phyloP scores from a whole-genome alignment of 2,329 filamentous ascomycete species.

The Exophiala sideris region DNA sequence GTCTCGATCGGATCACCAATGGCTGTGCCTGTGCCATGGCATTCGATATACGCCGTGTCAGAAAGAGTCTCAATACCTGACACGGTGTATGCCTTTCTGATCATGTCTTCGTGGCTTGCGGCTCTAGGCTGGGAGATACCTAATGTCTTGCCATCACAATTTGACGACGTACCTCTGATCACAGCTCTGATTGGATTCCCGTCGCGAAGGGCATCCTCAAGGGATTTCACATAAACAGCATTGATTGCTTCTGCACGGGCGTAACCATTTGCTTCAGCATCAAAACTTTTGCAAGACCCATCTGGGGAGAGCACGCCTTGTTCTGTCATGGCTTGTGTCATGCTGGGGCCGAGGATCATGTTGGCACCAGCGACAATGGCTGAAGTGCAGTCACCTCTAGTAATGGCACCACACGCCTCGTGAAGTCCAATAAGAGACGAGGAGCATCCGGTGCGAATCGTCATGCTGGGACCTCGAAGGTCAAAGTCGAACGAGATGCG shows the following conservation, averaged over 20 bases:
- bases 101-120: slow-evolving; percentile 4
- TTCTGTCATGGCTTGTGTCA: slow-evolving; percentile 29
- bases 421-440: slow-evolving; percentile 22
- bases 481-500: slow-evolving; percentile 32
- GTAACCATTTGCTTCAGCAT: slow-evolving; percentile 24
- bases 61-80: slow-evolving; percentile 26
- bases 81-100: slow-evolving; percentile 1
- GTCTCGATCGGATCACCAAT: slow-evolving; percentile 28
- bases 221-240: slow-evolving; percentile 2
- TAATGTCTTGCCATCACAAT: slow-evolving; percentile 4
- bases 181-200: slow-evolving; percentile 7
- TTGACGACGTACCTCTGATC: not conserved
- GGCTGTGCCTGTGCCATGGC: slow-evolving; percentile 31
- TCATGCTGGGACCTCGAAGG: slow-evolving; percentile 33
- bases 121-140: slow-evolving; percentile 2
- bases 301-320: slow-evolving; percentile 25
- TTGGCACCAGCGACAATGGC: slow-evolving; percentile 15
- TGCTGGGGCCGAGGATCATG: slow-evolving; percentile 8
- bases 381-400: slow-evolving; percentile 17
- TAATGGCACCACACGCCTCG: slow-evolving; percentile 26
- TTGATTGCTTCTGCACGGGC: slow-evolving; percentile 10
- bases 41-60: slow-evolving; percentile 28
- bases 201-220: slow-evolving; percentile 7
- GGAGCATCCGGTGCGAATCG: slow-evolving; percentile 1
- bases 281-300: slow-evolving; percentile 20